Evolutionary conservation across 1,139 yeast genomes (phyloP).

Genomic region (Hemisphaericaspora xylofermentans): DNA sequence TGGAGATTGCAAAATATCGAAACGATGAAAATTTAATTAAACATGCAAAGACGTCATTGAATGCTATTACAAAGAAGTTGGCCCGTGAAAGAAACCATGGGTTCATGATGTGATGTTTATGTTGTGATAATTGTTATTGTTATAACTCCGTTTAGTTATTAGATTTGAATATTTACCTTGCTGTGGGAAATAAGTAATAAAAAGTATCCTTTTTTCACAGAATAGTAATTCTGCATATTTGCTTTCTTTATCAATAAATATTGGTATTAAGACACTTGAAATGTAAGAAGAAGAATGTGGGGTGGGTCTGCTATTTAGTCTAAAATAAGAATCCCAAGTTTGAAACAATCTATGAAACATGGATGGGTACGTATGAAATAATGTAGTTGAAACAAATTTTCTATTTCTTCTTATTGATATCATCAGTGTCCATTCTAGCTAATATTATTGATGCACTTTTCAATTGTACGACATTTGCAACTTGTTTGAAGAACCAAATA

Average conservation of each 20-base stretch:
- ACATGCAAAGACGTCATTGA: slow-evolving; percentile 36
- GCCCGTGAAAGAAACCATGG: slow-evolving; percentile 34
- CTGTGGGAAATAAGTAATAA: neutral
- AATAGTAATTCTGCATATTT: too few relatives aligned
- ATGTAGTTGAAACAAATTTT: too few relatives aligned
- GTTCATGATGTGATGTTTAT: slow-evolving; percentile 9
- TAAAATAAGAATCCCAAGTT: too few relatives aligned
- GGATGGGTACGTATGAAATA: too few relatives aligned
- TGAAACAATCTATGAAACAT: too few relatives aligned
- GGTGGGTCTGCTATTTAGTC: neutral
- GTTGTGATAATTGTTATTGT: too few relatives aligned
- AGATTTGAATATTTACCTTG: too few relatives aligned
- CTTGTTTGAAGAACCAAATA: slow-evolving; percentile 86
- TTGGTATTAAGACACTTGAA: neutral
- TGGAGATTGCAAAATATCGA: slow-evolving; percentile 29
- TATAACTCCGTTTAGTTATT: too few relatives aligned
- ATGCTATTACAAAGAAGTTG: slow-evolving; percentile 20
- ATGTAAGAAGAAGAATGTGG: neutral
- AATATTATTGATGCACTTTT: slow-evolving; percentile 78
- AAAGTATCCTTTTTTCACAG: too few relatives aligned
- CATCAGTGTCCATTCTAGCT: slow-evolving; percentile 79
- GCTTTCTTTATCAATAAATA: too few relatives aligned
- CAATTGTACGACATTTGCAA: slow-evolving; percentile 86
- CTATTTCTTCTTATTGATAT: slow-evolving; percentile 16
- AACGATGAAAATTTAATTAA: slow-evolving; percentile 28